Evolutionary conservation across 2,329 filamentous ascomycete genomes (phyloP).

Genomic region (Fusarium oligoseptatum): DNA sequence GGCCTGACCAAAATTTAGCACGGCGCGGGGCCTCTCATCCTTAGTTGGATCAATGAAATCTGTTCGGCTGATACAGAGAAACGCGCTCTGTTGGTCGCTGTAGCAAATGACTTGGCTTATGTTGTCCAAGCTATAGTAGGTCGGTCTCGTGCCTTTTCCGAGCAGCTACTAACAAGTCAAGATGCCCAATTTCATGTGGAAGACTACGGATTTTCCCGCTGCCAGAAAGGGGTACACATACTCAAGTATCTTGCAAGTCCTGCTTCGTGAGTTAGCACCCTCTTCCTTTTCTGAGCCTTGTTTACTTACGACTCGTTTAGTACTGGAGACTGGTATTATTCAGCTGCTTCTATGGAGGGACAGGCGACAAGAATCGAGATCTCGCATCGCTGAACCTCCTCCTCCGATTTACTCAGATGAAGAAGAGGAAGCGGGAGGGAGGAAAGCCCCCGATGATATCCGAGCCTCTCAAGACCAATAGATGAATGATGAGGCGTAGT

Average conservation of each 20-base stretch:
- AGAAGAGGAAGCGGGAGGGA: background rate
- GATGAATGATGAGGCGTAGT: background rate
- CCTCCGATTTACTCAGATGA: background rate
- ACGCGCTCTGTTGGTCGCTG: constrained; percentile 30
- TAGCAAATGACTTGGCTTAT: constrained; percentile 29
- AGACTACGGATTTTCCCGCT: constrained; percentile 33
- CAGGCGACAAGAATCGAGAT: background rate
- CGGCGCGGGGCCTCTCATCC: constrained; percentile 39
- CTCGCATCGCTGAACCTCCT: background rate
- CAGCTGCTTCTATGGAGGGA: background rate
- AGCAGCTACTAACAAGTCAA: background rate
- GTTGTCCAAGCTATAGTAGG: constrained; percentile 37
- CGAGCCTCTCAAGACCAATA: background rate
- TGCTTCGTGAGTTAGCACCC: constrained; percentile 11
- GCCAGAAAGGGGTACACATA: constrained; percentile 29
- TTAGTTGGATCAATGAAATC: constrained; percentile 44
- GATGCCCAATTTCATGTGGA: constrained; percentile 36
- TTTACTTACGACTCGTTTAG: background rate
- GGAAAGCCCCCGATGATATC: background rate
- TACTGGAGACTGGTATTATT: background rate
- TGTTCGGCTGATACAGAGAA: constrained; percentile 40
- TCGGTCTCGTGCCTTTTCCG: background rate
- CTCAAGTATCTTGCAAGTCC: constrained; percentile 21
- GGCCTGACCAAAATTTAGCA: constrained; percentile 1
- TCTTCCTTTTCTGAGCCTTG: background rate